Percentiles rank a stretch among this genome's conserved stretches.
phyloP scores from a whole-genome alignment of 495 filamentous ascomycete genomes.

The Neurospora discreta region DNA sequence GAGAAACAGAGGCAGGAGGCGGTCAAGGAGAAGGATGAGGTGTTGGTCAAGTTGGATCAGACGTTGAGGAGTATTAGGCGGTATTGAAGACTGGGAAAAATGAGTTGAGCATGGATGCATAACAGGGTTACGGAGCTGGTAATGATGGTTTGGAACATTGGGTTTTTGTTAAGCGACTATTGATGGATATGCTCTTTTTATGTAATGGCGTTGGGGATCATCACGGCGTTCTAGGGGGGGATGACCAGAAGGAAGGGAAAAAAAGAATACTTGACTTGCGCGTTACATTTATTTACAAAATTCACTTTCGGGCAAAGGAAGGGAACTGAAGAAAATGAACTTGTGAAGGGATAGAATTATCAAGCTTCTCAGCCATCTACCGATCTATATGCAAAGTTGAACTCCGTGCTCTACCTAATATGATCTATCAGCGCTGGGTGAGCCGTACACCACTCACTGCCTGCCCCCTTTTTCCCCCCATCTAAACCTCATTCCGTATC shows the following conservation, averaged over 20 bases:
- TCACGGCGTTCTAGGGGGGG: not conserved
- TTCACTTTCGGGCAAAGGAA: not conserved
- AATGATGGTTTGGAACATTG: not conserved
- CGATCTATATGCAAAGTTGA: not conserved
- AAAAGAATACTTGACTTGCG: not conserved
- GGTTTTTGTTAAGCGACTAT: not conserved
- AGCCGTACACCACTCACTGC: not conserved
- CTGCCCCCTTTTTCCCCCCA: too few relatives aligned
- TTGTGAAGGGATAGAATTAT: not conserved
- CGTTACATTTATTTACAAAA: not conserved
- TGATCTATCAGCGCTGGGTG: not conserved
- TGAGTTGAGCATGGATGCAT: not conserved
- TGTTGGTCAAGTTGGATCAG: constrained; percentile 55
- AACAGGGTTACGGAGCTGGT: not conserved
- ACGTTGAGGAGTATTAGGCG: constrained; percentile 49
- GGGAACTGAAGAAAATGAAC: not conserved
- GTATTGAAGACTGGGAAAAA: constrained; percentile 12
- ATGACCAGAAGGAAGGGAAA: not conserved
- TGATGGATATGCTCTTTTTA: not conserved
- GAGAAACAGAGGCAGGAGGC: constrained; percentile 63
- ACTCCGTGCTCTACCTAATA: not conserved
- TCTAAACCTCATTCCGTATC: not conserved
- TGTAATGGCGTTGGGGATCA: not conserved
- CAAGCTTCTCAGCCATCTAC: not conserved
- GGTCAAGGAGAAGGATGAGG: constrained; percentile 56